Evolutionary conservation across 129 eudicot genomes (phyloP).

Genomic region (Helianthus tuberosus): DNA sequence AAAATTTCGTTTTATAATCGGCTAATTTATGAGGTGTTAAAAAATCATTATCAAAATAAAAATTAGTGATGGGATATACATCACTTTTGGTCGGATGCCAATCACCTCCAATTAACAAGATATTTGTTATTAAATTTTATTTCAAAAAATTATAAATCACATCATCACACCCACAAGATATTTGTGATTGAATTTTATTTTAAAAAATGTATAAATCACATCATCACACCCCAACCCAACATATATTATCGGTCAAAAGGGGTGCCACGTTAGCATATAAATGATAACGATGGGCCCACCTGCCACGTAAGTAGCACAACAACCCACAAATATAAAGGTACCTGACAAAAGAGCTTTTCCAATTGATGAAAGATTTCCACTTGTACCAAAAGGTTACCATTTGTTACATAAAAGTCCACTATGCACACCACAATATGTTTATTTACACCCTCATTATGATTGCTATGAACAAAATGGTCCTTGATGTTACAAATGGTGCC

Average conservation of each 20-base stretch:
- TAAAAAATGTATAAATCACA: too few species aligned
- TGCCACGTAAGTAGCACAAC: slow-evolving; percentile 16
- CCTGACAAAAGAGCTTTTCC: slow-evolving; percentile 8
- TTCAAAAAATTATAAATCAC: background rate
- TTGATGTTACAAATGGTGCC: background rate
- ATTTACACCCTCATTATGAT: background rate
- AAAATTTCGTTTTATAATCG: too few species aligned
- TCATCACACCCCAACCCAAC: background rate
- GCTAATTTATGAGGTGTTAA: too few species aligned
- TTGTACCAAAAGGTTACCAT: background rate
- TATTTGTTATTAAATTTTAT: background rate
- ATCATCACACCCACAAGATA: background rate
- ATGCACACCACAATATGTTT: background rate
- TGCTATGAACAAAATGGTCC: background rate
- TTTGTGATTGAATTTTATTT: background rate
- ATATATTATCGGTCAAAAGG: slow-evolving; percentile 6
- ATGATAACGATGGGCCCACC: slow-evolving; percentile 11
- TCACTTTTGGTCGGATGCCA: background rate
- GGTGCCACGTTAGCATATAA: slow-evolving; percentile 23
- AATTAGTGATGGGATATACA: background rate
- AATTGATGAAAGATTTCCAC: slow-evolving; percentile 24
- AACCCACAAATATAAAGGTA: background rate
- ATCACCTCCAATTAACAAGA: background rate
- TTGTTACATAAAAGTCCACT: background rate
- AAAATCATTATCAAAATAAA: too few species aligned